Evolutionary conservation across 106 monocot genomes (phyloP), one percentile per base, ranked within the genome.

Genomic region (Apostasia ramifera): DNA sequence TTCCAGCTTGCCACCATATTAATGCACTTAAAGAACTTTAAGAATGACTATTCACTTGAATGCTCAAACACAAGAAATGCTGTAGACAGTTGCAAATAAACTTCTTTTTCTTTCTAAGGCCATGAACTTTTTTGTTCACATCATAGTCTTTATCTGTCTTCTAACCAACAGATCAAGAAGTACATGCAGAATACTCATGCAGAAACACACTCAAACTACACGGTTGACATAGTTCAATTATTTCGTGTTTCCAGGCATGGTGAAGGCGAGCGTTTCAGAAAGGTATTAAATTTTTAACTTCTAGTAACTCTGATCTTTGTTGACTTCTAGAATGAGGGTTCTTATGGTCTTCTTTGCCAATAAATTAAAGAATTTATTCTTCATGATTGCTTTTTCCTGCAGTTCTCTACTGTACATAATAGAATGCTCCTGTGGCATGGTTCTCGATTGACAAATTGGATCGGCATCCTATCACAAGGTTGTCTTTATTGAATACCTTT

Each of bases 371-470:
- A 26, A 26, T 26, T 26, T 26, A 26, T 26, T 26, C 26, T 26
- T 26, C 26, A 26, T 26, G 26, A 26, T 37, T 76, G n/a, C 26
- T 56, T 54, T 71, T 13, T 79, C 65, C 15, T 79, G 70, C 85
- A 97, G 95, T 92, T 89, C 63, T 80, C 84, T 58, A 72, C 26
- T 70, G 72, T 70, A 53, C 72, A 83, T 71, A 97, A 97, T 75
- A 86, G 86, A 77, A 97, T 92, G 92, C 92, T 97, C 74, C 73
- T 97, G n/a, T 97, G 95, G 95, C 95, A 97, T 77, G 95, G 95
- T 80, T 97, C 95, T 70, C 84, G 95, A 44, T 79, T 97, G 51
- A 79, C 92, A 57, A 92, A 97, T 53, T 97, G 95, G 95, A 81
- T 81, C 11, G 95, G 92, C 47, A 92, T 97, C 69, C 84, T 97